Conservation (phyloP, 352 stramenopile species). For the Aphanomyces stellatus region DNA sequence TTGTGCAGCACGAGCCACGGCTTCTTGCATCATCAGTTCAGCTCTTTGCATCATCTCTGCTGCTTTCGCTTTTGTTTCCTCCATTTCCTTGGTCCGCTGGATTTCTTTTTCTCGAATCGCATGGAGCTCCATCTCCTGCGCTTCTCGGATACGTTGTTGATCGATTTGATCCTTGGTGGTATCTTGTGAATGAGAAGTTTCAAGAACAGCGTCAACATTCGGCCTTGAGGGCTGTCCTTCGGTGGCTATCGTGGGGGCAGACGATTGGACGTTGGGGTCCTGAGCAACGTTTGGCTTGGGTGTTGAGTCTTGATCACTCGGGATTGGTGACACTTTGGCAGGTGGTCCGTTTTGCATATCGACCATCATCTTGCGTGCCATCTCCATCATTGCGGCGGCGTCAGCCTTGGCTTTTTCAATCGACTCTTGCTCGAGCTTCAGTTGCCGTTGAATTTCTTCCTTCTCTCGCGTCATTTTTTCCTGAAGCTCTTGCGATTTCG, state of each 20-base stretch:
- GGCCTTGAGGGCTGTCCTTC: too few species aligned
- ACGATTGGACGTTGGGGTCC: too few species aligned
- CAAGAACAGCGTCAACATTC: too few species aligned
- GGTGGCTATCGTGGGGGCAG: too few species aligned
- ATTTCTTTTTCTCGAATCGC: constrained; percentile 22
- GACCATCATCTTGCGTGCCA: constrained; percentile 66
- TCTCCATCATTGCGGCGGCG: constrained; percentile 55
- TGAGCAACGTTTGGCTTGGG: too few species aligned
- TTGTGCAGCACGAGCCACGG: constrained; percentile 29
- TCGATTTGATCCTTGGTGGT: not conserved
- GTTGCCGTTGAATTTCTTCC: constrained; percentile 16
- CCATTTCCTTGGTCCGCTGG: constrained; percentile 26
- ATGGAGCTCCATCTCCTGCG: constrained; percentile 26
- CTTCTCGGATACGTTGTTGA: not conserved
- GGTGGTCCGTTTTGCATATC: constrained; percentile 29
- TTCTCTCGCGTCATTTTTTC: constrained; percentile 15
- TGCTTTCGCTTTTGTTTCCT: constrained; percentile 53
- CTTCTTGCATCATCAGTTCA: constrained; percentile 56
- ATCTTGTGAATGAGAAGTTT: not conserved
- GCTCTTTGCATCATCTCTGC: constrained; percentile 71
- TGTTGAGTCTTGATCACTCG: too few species aligned
- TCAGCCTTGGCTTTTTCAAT: constrained; percentile 55
- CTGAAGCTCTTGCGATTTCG: constrained; percentile 14
- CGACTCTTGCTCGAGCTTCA: constrained; percentile 41
- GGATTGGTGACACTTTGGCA: too few species aligned